A percentile compares a stretch with the other conserved stretches of the same genome.
Evolutionary conservation across 768 basidiomycete species (phyloP).

Genomic region (Galerina sulciceps): DNA sequence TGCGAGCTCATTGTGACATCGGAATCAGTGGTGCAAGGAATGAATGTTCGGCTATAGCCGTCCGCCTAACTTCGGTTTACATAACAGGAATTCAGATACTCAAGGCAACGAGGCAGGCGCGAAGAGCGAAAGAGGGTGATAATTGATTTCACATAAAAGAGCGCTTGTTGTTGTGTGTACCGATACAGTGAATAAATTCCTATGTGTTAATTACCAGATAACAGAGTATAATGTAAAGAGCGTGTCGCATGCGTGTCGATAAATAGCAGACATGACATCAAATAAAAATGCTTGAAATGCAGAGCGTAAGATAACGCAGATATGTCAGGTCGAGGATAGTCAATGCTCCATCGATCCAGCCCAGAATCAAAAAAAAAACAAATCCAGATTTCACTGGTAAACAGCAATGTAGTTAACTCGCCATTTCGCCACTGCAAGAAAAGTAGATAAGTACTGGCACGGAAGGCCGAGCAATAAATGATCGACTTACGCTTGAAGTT

Average conservation of each 20-base stretch:
- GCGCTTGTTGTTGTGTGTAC: conserved; percentile 5
- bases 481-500: conserved; percentile 26
- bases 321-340: not conserved
- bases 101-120: conserved; percentile 12
- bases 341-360: not conserved
- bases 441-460: not conserved
- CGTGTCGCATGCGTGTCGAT: not conserved
- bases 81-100: conserved; percentile 18
- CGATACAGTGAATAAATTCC: conserved; percentile 6
- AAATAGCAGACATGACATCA: not conserved
- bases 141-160: conserved; percentile 6
- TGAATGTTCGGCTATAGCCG: conserved; percentile 35
- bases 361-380: conserved; percentile 3
- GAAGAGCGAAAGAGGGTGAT: too few relatives aligned
- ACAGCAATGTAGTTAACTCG: conserved; percentile 59
- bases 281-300: not conserved
- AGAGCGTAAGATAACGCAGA: not conserved
- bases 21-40: conserved; percentile 35
- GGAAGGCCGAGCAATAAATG: not conserved
- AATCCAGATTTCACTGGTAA: conserved; percentile 28
- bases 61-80: conserved; percentile 6
- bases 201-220: conserved; percentile 2
- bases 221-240: conserved; percentile 11
- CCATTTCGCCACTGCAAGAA: conserved; percentile 54
- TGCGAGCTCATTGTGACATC: conserved; percentile 44